These are phyloP conservation scores for Phytophthora ohioensis DNA, from an alignment of 352 stramenopile genomes.

Conservation along the genomic window DNA sequence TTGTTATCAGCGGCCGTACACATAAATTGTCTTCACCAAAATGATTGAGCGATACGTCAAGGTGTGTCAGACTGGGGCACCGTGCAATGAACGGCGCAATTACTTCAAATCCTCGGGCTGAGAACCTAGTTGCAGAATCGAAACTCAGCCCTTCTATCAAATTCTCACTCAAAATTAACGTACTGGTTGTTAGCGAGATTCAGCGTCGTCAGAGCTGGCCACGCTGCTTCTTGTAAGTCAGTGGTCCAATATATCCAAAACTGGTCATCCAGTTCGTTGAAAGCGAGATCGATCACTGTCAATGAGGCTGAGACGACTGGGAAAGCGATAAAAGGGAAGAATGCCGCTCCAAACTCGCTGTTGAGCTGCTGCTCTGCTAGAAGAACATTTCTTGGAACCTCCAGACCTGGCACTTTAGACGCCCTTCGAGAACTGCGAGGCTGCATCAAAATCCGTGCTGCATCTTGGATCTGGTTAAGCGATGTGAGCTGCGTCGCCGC, in stretches of 20 bases:
- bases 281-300: conserved; percentile 57
- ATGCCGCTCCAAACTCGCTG: conserved; percentile 22
- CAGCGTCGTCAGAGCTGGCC: conserved; percentile 41
- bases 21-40: conserved; percentile 7
- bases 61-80: conserved; percentile 37
- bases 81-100: conserved; percentile 40
- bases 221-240: conserved; percentile 21
- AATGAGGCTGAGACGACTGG: conserved; percentile 14
- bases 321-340: conserved; percentile 31
- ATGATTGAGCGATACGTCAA: conserved; percentile 69
- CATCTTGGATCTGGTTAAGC: conserved; percentile 21
- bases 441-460: conserved; percentile 17
- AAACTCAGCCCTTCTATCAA: too few species aligned
- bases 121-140: conserved; percentile 32
- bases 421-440: conserved; percentile 7
- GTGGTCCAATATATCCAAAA: conserved; percentile 41
- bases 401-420: conserved; percentile 2
- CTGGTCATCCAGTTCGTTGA: conserved; percentile 53
- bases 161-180: neutral
- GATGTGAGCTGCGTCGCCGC: conserved; percentile 10
- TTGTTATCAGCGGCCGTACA: conserved; percentile 12
- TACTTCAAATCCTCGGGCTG: conserved; percentile 22
- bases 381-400: conserved; percentile 30
- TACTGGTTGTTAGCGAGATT: conserved; percentile 68
- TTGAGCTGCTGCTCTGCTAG: conserved; percentile 34